Conservation (phyloP, 345 rosid genomes). For the Hevea brasiliensis region DNA sequence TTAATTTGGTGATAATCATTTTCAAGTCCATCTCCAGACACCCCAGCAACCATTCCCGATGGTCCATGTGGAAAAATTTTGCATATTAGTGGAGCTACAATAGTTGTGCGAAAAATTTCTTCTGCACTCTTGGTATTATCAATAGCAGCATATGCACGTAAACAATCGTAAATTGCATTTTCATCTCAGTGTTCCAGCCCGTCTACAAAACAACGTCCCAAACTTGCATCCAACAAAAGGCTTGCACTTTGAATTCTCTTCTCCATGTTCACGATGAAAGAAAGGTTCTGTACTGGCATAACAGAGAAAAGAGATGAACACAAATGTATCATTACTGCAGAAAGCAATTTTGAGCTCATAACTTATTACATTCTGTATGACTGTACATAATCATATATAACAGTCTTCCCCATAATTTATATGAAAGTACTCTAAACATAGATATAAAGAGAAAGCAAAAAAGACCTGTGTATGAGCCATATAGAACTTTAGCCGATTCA, state of each 20-base stretch:
- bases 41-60: slow-evolving; percentile 43
- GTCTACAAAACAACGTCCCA: slow-evolving; percentile 91
- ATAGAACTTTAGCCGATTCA: slow-evolving; percentile 94
- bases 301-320: slow-evolving; percentile 55
- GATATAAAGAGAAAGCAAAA: slow-evolving; percentile 26
- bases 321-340: slow-evolving; percentile 19
- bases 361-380: slow-evolving; percentile 8
- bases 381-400: neutral
- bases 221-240: slow-evolving; percentile 80
- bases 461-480: slow-evolving; percentile 92
- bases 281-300: slow-evolving; percentile 97
- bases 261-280: slow-evolving; percentile 95
- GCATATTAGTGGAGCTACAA: slow-evolving; percentile 71
- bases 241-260: slow-evolving; percentile 93
- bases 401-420: neutral
- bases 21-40: slow-evolving; percentile 72
- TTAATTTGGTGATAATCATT: slow-evolving; percentile 75
- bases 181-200: slow-evolving; percentile 85
- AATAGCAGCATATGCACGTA: slow-evolving; percentile 93
- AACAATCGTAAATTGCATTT: slow-evolving; percentile 88
- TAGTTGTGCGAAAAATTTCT: slow-evolving; percentile 70
- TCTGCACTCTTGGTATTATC: slow-evolving; percentile 79
- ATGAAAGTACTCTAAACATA: neutral
- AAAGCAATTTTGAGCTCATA: slow-evolving; percentile 5
- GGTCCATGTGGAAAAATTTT: slow-evolving; percentile 62